These are phyloP conservation scores for Heterobasidion annosum DNA, from an alignment of 1,284 basidiomycete genomes.

Conservation along the genomic window DNA sequence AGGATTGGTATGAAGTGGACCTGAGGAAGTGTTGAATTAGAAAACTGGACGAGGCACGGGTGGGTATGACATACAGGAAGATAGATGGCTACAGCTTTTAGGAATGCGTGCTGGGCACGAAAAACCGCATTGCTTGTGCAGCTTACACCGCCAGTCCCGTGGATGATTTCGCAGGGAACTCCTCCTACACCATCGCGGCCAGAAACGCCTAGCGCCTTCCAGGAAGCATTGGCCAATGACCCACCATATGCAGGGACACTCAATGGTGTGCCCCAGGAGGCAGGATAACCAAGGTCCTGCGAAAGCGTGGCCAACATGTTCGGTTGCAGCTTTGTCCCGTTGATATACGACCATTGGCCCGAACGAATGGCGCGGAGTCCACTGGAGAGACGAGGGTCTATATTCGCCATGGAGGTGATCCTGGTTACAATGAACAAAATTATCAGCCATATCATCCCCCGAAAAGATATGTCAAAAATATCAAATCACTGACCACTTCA, in stretches of 20 bases:
- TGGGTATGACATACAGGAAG: constrained; percentile 42
- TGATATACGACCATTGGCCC: constrained; percentile 50
- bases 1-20: constrained; percentile 61
- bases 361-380: constrained; percentile 43
- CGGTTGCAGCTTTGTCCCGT: constrained; percentile 24
- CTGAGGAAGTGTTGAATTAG: constrained; percentile 23
- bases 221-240: constrained; percentile 32
- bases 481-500: constrained; percentile 41
- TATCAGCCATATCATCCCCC: neutral
- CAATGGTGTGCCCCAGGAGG: constrained; percentile 52
- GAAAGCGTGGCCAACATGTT: constrained; percentile 38
- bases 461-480: neutral
- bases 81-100: constrained; percentile 55
- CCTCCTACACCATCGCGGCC: constrained; percentile 50
- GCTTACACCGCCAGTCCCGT: constrained; percentile 45
- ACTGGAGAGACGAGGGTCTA: constrained; percentile 50
- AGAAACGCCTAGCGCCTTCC: constrained; percentile 45
- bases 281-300: constrained; percentile 45
- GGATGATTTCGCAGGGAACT: constrained; percentile 65
- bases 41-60: constrained; percentile 5
- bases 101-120: constrained; percentile 46
- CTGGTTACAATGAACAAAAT: constrained; percentile 15
- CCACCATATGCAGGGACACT: constrained; percentile 55
- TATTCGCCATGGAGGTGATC: constrained; percentile 61
- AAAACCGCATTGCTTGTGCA: constrained; percentile 50